Evolutionary conservation across 2,329 filamentous ascomycete genomes (phyloP).

Genomic region (Sordariomycetes sp.): DNA sequence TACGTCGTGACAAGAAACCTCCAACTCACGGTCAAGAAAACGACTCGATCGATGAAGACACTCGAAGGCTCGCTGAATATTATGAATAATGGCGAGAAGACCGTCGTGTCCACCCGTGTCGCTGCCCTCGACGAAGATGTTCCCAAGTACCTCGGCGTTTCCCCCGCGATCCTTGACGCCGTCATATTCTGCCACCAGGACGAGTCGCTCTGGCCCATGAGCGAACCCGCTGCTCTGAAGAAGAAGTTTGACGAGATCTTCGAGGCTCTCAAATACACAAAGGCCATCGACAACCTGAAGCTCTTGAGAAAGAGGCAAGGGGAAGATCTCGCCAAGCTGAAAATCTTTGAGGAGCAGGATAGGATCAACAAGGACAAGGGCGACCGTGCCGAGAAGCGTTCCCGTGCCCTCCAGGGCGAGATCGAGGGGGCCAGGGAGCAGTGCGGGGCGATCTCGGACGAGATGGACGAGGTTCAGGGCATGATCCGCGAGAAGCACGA

Average conservation of each 20-base stretch:
- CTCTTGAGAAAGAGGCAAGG: constrained; percentile 72
- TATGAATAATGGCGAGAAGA: constrained; percentile 68
- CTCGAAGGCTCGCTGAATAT: constrained; percentile 72
- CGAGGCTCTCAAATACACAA: constrained; percentile 92
- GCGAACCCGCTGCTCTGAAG: constrained; percentile 74
- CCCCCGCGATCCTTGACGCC: constrained; percentile 77
- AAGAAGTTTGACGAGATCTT: constrained; percentile 97
- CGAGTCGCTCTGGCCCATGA: constrained; percentile 94
- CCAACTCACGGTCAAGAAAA: constrained; percentile 80
- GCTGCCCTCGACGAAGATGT: constrained; percentile 76
- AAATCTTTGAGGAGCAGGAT: constrained; percentile 64
- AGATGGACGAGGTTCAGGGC: constrained; percentile 49
- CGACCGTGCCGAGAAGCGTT: constrained; percentile 57
- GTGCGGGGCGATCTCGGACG: constrained; percentile 42
- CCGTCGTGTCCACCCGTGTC: constrained; percentile 67
- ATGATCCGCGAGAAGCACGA: constrained; percentile 57
- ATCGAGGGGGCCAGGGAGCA: constrained; percentile 52
- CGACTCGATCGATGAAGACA: constrained; percentile 64
- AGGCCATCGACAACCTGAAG: constrained; percentile 94
- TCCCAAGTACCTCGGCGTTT: constrained; percentile 79
- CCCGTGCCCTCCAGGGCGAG: constrained; percentile 52
- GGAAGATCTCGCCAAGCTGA: constrained; percentile 61
- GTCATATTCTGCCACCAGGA: constrained; percentile 99
- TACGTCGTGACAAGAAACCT: constrained; percentile 79
- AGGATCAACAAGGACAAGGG: constrained; percentile 80